A percentile compares a stretch with the other conserved stretches of the same genome.
These are phyloP conservation scores for Aspergillus clavatus DNA, from an alignment of 2,329 filamentous ascomycete genomes.

Conservation along the genomic window DNA sequence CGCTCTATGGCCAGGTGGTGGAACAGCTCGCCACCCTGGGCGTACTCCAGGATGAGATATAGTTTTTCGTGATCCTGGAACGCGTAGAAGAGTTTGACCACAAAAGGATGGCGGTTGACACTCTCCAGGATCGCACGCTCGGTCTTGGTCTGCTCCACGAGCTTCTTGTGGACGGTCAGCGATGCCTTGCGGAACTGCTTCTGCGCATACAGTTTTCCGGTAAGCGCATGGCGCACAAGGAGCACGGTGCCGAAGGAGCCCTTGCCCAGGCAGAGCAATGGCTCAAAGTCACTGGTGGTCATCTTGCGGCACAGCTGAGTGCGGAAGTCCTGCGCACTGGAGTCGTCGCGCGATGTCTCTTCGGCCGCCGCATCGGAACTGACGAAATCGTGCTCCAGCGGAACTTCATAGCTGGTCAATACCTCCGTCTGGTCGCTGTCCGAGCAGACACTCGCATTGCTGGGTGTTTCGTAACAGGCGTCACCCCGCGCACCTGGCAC, in stretches of 20 bases:
- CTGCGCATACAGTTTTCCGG: conserved; percentile 88
- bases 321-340: conserved; percentile 53
- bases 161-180: conserved; percentile 87
- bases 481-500: conserved; percentile 52
- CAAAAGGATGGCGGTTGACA: conserved; percentile 93
- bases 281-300: conserved; percentile 84
- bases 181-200: conserved; percentile 99
- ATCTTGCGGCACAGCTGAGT: conserved; percentile 68
- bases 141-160: conserved; percentile 95
- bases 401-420: conserved; percentile 80
- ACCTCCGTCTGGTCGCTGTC: conserved; percentile 63
- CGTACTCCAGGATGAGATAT: conserved; percentile 95
- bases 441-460: conserved; percentile 57
- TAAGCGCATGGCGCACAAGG: conserved; percentile 82
- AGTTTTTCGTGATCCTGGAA: conserved; percentile 98
- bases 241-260: conserved; percentile 94
- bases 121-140: conserved; percentile 93
- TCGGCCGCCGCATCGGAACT: conserved; percentile 51
- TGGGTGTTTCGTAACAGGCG: conserved; percentile 43
- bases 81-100: conserved; percentile 96
- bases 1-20: conserved; percentile 89
- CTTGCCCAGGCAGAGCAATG: conserved; percentile 87
- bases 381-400: conserved; percentile 77
- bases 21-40: conserved; percentile 93
- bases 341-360: conserved; percentile 33